A percentile compares a stretch with the other conserved stretches of the same genome.
phyloP scores from a whole-genome alignment of 2,329 filamentous ascomycete species.

The Huntiella decipiens region DNA sequence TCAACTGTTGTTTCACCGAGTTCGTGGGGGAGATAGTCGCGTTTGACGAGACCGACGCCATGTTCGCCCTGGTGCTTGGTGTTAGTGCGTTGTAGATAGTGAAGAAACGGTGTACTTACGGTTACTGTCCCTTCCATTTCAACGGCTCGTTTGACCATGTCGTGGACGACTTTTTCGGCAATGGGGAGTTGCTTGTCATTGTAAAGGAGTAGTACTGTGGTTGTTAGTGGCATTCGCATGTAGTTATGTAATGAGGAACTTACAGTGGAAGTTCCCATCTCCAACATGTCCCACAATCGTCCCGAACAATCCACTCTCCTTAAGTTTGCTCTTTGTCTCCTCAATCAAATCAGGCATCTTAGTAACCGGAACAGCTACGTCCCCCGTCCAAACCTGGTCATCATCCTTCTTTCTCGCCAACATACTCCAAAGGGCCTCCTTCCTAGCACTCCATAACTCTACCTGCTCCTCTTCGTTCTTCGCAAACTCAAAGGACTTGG shows the following conservation, averaged over 20 bases:
- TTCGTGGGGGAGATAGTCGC: conserved; percentile 66
- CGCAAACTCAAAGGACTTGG: conserved; percentile 62
- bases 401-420: conserved; percentile 45
- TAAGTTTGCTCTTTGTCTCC: conserved; percentile 36
- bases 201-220: conserved; percentile 33
- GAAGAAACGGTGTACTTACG: conserved; percentile 18
- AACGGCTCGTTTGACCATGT: conserved; percentile 72
- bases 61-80: conserved; percentile 44
- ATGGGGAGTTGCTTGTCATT: conserved; percentile 46
- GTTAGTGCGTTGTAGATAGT: conserved; percentile 1
- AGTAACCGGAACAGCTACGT: conserved; percentile 69
- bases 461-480: conserved; percentile 47
- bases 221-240: neutral
- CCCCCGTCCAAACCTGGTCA: conserved; percentile 70
- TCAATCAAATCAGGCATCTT: conserved; percentile 57
- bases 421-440: conserved; percentile 68
- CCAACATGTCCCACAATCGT: conserved; percentile 53
- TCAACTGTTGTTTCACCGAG: conserved; percentile 57
- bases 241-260: conserved; percentile 13
- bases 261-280: conserved; percentile 60
- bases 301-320: conserved; percentile 24
- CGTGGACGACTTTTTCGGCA: conserved; percentile 54
- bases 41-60: conserved; percentile 66
- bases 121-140: conserved; percentile 75
- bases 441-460: conserved; percentile 67